These are phyloP conservation scores for Nicotiana undulata DNA, from an alignment of 257 asterid species.

Conservation along the genomic window DNA sequence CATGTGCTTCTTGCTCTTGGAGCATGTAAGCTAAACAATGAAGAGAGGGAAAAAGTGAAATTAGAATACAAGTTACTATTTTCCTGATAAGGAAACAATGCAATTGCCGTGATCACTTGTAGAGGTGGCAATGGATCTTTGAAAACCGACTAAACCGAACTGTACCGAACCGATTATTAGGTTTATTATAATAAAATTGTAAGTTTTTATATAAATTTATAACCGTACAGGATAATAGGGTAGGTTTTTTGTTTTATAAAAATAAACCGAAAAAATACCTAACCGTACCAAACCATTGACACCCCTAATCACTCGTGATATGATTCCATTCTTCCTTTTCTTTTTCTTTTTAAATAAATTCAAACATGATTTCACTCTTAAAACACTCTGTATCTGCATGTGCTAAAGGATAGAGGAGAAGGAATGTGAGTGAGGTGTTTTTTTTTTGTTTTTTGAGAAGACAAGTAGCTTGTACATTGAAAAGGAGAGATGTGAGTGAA, in stretches of 20 bases:
- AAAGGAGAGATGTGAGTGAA: neutral
- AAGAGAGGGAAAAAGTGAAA: slow-evolving; percentile 5
- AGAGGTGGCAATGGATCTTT: neutral
- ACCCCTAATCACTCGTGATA: neutral
- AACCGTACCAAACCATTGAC: too few relatives aligned
- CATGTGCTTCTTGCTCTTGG: slow-evolving; percentile 81
- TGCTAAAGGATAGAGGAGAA: neutral
- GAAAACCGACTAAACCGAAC: too few relatives aligned
- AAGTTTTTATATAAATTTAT: too few relatives aligned
- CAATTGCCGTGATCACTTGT: neutral
- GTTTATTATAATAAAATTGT: too few relatives aligned
- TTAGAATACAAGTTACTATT: neutral
- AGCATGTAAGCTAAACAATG: slow-evolving; percentile 66
- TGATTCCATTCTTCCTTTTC: neutral
- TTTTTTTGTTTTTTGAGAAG: too few relatives aligned
- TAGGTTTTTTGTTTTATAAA: too few relatives aligned
- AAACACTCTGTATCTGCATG: neutral
- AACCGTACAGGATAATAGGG: too few relatives aligned
- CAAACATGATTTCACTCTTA: neutral
- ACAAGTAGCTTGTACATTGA: too few relatives aligned
- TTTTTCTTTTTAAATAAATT: neutral
- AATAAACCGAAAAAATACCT: too few relatives aligned
- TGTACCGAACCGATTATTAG: too few relatives aligned
- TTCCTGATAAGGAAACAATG: neutral
- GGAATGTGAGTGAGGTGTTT: neutral